These are phyloP conservation scores for Agastache rugosa DNA, from an alignment of 257 asterid species.

Conservation along the genomic window DNA sequence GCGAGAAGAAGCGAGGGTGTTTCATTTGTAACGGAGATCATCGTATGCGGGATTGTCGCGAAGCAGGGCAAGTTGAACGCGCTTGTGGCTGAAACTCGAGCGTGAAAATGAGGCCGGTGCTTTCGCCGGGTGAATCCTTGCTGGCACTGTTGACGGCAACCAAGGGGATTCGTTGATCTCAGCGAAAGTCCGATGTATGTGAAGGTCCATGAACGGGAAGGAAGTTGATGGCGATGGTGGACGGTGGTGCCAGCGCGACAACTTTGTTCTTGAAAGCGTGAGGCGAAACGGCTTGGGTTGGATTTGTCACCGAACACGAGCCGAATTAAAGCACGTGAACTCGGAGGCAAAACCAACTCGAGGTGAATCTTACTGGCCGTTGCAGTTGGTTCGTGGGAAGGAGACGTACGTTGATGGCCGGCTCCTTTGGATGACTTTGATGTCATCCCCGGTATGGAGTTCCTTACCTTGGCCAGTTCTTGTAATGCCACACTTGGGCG, in stretches of 20 bases:
- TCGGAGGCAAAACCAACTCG: background rate
- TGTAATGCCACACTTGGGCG: no score
- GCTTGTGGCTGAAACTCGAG: background rate
- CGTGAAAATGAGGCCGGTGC: background rate
- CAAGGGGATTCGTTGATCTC: background rate
- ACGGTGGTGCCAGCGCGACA: background rate
- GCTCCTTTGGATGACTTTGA: background rate
- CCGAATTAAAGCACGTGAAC: background rate
- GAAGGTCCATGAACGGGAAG: background rate
- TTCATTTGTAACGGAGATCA: background rate
- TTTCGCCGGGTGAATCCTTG: background rate
- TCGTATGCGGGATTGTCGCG: background rate
- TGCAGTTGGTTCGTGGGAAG: constrained; percentile 4
- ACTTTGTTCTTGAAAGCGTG: background rate
- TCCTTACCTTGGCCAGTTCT: no score
- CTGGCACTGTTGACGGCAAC: background rate
- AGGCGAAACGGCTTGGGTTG: background rate
- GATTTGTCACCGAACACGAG: background rate
- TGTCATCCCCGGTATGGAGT: background rate
- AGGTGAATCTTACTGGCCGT: no score
- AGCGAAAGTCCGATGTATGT: background rate
- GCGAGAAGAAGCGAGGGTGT: background rate
- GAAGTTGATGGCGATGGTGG: background rate
- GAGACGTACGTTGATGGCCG: background rate
- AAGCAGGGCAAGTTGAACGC: background rate